Base-by-base conservation (phyloP, 805 yeast species). In the Hanseniaspora vineae region DNA sequence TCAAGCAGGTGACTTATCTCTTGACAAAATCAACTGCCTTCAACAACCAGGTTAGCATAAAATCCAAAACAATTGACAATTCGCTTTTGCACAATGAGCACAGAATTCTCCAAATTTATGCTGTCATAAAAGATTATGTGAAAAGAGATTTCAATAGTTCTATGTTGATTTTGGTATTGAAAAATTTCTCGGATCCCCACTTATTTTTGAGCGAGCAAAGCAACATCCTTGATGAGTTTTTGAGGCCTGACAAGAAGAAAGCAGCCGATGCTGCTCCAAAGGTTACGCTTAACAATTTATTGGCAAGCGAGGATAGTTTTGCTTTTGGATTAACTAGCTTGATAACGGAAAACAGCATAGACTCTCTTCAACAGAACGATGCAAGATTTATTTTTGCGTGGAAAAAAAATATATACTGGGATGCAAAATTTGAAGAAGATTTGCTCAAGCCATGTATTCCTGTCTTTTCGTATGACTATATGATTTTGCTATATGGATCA, bases 291-390 rank as follows among this genome's bases (percentile, higher is more conserved):
- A 54, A 55, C 44, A 54, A 53, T 29, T 33, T 64, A 11, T 49
- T 62, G 10, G 50, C 56, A 10, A 54, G 54, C 35, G 59, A 70
- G 43, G 71, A 68, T 51, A 74, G 71, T 17, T 69, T 68, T 55
- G 68, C 70, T 3, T 75, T 66, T 59, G 84, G 84, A 2, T 59
- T 78, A 1, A 71, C 81, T 0, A 74, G 80, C 54, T 76, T 75
- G 51, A 65, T 70, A 23, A 51, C 56, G 6, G 56, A 59, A 5
- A 55, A 61, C 33, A 52, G 56, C 12, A 59, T 75, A 19, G 70
- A 67, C 54, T 55, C 50, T 39, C 50, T 15, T 46, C 40, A 29
- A 15, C 13, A 6, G 14, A 44, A 51, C 37, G 35, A 35, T 11
- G 31, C 39, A 2, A 35, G 17, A 5, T 10, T 10, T n/a, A 37